Evolutionary conservation across 228 moss, liverwort and hornwort species (phyloP).

Genomic region (Sphagnum fallax): DNA sequence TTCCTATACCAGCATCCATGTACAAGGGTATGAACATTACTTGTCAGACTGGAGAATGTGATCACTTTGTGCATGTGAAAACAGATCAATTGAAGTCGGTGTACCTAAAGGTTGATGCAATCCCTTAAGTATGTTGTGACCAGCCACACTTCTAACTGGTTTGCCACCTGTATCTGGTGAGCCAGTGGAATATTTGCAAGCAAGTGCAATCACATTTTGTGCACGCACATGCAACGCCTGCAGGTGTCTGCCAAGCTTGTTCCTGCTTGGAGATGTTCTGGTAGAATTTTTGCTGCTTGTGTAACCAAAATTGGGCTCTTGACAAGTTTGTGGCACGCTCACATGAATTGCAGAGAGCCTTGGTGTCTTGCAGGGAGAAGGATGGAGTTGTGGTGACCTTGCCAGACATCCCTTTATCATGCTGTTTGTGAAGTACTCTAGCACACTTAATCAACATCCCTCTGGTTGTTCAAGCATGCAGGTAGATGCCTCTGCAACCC

Average conservation of each 20-base stretch:
- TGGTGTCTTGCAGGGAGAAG: neutral
- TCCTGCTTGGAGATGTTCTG: neutral
- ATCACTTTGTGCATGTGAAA: no score
- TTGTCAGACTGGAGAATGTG: no score
- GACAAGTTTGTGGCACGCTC: neutral
- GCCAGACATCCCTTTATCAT: constrained; percentile 8
- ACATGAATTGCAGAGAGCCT: neutral
- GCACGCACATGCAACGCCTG: constrained; percentile 6
- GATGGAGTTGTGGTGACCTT: neutral
- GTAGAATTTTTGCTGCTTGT: constrained; percentile 1
- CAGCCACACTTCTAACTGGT: neutral
- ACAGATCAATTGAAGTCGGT: neutral
- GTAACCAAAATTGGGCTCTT: neutral
- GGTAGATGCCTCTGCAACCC: no score
- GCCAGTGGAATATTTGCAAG: neutral
- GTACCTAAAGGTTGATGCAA: constrained; percentile 2
- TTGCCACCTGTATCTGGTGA: neutral
- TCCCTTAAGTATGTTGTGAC: neutral
- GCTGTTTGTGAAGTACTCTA: neutral
- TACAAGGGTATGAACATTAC: neutral
- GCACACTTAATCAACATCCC: constrained; percentile 3
- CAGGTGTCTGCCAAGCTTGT: neutral
- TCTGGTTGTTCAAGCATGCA: neutral
- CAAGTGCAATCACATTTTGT: constrained; percentile 1
- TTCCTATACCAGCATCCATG: neutral